phyloP scores from a whole-genome alignment of 2,329 filamentous ascomycete genomes.

The Metarhizium sp. region DNA sequence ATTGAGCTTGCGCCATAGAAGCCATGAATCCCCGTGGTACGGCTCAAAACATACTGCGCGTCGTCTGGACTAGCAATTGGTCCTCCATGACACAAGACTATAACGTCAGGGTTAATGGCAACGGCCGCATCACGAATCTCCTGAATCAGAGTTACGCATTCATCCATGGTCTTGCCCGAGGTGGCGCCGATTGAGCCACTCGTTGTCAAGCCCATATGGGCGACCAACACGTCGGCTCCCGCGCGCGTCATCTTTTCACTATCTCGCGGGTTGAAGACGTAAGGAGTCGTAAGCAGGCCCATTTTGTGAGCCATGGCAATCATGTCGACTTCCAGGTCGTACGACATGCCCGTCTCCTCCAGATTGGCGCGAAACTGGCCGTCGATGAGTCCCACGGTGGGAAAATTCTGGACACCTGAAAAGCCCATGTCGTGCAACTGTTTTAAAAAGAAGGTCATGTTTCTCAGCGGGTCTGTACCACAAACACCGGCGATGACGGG shows the following conservation, averaged over 20 bases:
- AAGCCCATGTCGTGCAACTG: slow-evolving; percentile 56
- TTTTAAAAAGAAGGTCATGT: slow-evolving; percentile 49
- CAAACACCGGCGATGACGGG: slow-evolving; percentile 64
- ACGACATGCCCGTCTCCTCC: slow-evolving; percentile 66
- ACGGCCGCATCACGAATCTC: slow-evolving; percentile 53
- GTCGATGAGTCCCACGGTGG: slow-evolving; percentile 63
- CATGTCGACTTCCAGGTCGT: slow-evolving; percentile 57
- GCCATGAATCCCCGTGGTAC: slow-evolving; percentile 54
- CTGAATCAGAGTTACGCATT: slow-evolving; percentile 53
- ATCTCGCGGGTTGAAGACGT: slow-evolving; percentile 57
- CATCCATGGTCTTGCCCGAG: slow-evolving; percentile 51
- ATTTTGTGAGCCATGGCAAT: slow-evolving; percentile 48
- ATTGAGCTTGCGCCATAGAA: slow-evolving; percentile 64
- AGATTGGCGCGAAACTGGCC: slow-evolving; percentile 57
- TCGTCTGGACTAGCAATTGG: slow-evolving; percentile 56
- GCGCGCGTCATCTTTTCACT: slow-evolving; percentile 52
- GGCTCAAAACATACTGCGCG: slow-evolving; percentile 50
- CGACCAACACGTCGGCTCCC: slow-evolving; percentile 58
- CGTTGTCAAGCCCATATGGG: slow-evolving; percentile 60
- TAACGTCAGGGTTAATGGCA: slow-evolving; percentile 43
- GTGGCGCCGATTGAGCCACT: slow-evolving; percentile 55
- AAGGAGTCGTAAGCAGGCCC: slow-evolving; percentile 58
- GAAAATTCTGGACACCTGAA: slow-evolving; percentile 64
- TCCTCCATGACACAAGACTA: slow-evolving; percentile 57
- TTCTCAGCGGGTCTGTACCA: slow-evolving; percentile 59